A percentile compares a stretch with the other conserved stretches of the same genome.
Evolutionary conservation across 2,329 filamentous ascomycete genomes (phyloP).

Genomic region (Gliomastix tumulicola): DNA sequence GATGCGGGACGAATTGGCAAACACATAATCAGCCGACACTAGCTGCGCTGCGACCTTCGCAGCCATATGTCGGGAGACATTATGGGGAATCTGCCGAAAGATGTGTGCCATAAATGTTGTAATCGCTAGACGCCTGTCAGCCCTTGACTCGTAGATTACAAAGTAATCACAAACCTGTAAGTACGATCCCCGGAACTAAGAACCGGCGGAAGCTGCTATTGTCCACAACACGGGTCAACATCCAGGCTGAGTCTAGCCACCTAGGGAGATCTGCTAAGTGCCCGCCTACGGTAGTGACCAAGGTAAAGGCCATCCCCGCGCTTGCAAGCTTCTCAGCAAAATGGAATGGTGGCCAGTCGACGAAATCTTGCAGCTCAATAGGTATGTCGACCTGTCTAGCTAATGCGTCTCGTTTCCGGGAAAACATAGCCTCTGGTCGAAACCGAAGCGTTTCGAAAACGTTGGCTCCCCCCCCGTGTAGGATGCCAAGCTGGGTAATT

Average conservation of each 20-base stretch:
- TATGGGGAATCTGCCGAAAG: conserved; percentile 79
- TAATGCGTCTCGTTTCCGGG: conserved; percentile 69
- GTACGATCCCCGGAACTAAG: conserved; percentile 70
- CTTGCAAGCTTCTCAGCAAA: conserved; percentile 90
- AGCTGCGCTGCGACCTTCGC: conserved; percentile 80
- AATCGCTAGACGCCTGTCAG: not conserved
- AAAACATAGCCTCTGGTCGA: conserved; percentile 91
- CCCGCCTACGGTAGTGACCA: conserved; percentile 79
- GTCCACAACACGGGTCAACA: conserved; percentile 72
- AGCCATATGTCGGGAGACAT: conserved; percentile 77
- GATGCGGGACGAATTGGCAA: conserved; percentile 79
- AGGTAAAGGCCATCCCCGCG: conserved; percentile 88
- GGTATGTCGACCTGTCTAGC: conserved; percentile 82
- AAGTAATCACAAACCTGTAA: conserved; percentile 58
- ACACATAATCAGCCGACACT: conserved; percentile 81
- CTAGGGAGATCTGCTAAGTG: not conserved
- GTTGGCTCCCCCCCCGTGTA: conserved; percentile 84
- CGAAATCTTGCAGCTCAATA: conserved; percentile 87
- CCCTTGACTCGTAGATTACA: not conserved
- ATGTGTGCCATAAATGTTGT: conserved; percentile 55
- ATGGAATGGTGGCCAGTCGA: conserved; percentile 79
- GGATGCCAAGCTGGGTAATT: conserved; percentile 81
- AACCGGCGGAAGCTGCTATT: conserved; percentile 74
- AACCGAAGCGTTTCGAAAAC: conserved; percentile 83
- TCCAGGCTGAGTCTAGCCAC: conserved; percentile 84